Evolutionary conservation across 2,329 filamentous ascomycete species (phyloP), one percentile per base, ranked within the genome.

Genomic region (Aspergillaceae sp.): DNA sequence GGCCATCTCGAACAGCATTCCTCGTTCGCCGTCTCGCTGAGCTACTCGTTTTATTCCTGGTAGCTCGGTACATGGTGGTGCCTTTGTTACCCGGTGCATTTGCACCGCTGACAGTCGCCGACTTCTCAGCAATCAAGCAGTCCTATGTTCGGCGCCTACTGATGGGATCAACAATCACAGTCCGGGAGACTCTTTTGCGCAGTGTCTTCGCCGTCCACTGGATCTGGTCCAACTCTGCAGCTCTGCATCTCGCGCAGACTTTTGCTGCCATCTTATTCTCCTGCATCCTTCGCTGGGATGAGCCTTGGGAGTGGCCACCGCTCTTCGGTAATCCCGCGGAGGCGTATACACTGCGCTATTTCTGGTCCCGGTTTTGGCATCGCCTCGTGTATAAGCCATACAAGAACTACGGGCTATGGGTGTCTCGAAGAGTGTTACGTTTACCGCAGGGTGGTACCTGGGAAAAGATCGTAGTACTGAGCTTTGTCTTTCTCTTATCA

Each of bases 281-380:
- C 7, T n/a, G 42, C 7, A 42, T 50, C 26, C 42, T 50, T 11
- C 42, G 42, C 7, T 45, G 30, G 27, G 45, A 50, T 28, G 35
- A 44, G 26, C 42, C 45, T 2, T 36, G 29, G 11, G 48, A 50
- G 9, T 50, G 48, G 48, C 44, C 27, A 11, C 33, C 32, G 7
- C 19, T 50, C n/a, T 50, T 50, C 33, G 48, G 48, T 30, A 45
- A 19, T 26, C 48, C 42, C 3, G 11, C 40, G 1, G 42, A 50
- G 29, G 44, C 42, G 9, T 50, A 32, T 28, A 50, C 33, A 26
- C 9, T 45, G 7, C 37, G 43, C 5, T 29, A 37, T 7, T 45
- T 45, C 29, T 45, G 43, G 43, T 27, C 28, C 11, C 29, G 28
- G n/a, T 45, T 45, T 34, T 45, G 43, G 43, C 43, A 45, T 19